Percentiles rank a stretch among this genome's conserved stretches.
These are phyloP conservation scores for Arachis monticola DNA, from an alignment of 331 rosid genomes.

Conservation along the genomic window DNA sequence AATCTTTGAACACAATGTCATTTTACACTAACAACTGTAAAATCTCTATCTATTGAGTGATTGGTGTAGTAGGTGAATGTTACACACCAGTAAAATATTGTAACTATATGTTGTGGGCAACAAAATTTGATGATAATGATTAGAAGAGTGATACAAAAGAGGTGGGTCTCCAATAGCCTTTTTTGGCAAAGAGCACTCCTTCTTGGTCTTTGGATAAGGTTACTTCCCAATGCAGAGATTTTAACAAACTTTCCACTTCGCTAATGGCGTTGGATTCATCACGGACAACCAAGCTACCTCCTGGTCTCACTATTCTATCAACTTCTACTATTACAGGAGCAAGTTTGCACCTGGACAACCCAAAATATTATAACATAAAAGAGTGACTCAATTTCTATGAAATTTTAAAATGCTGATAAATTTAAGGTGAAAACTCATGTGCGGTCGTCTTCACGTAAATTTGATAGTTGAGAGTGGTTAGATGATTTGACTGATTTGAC, in stretches of 20 bases:
- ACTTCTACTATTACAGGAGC: constrained; percentile 71
- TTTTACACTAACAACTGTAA: constrained; percentile 14
- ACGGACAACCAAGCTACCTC: constrained; percentile 74
- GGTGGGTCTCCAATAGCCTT: constrained; percentile 72
- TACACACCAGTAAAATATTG: background rate
- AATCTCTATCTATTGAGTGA: constrained; percentile 1
- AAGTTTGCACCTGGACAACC: constrained; percentile 68
- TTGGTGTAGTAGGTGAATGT: constrained; percentile 1
- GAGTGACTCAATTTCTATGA: background rate
- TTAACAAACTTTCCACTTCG: constrained; percentile 68
- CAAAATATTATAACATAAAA: background rate
- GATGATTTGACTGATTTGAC: too few relatives aligned
- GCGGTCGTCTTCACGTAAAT: too few relatives aligned
- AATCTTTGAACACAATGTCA: too few relatives aligned
- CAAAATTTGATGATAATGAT: constrained; percentile 2
- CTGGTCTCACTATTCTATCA: constrained; percentile 78
- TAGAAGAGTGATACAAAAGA: constrained; percentile 45
- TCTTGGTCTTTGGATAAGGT: constrained; percentile 69
- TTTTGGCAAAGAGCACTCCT: constrained; percentile 75
- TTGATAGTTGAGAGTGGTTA: too few relatives aligned
- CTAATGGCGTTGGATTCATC: constrained; percentile 65
- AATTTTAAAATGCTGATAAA: too few relatives aligned
- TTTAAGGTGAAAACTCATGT: too few relatives aligned
- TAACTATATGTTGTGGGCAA: background rate
- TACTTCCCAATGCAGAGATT: constrained; percentile 82